Evolutionary conservation across 1,284 basidiomycete species (phyloP).

Genomic region (Fomitopsis schrenkii): DNA sequence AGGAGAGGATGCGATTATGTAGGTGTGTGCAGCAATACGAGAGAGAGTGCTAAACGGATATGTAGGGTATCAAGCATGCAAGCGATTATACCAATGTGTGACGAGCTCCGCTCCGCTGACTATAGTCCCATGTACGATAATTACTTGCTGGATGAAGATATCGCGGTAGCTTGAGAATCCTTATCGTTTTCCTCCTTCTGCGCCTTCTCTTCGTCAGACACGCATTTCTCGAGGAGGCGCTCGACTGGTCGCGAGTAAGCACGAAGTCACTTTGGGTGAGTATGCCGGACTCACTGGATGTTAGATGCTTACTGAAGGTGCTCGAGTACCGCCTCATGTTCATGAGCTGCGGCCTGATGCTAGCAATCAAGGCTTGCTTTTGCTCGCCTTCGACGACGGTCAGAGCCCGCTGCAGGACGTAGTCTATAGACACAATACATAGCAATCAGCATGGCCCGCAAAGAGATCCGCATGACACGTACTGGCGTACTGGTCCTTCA

Average conservation of each 20-base stretch:
- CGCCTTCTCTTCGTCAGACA: conserved; percentile 6
- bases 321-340: conserved; percentile 70
- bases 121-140: conserved; percentile 4
- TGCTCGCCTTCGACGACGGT: conserved; percentile 71
- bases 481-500: conserved; percentile 92
- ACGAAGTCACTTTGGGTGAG: conserved; percentile 5
- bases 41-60: conserved; percentile 9
- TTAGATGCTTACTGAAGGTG: conserved; percentile 75
- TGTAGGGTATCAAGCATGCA: conserved; percentile 7
- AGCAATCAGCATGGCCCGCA: not conserved
- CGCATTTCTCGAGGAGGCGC: conserved; percentile 52
- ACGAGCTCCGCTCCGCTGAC: not conserved
- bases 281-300: conserved; percentile 55
- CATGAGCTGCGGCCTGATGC: conserved; percentile 63
- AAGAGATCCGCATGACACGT: conserved; percentile 27
- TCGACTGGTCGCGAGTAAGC: conserved; percentile 45
- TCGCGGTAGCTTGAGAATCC: conserved; percentile 1
- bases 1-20: conserved; percentile 16
- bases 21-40: conserved; percentile 8
- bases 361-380: conserved; percentile 56
- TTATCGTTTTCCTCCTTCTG: conserved; percentile 4
- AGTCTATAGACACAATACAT: conserved; percentile 44
- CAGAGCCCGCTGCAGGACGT: conserved; percentile 77
- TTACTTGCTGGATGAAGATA: conserved; percentile 13
- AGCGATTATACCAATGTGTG: conserved; percentile 8